Conservation (phyloP, 352 stramenopile genomes). For the Globisporangium radiosum region DNA sequence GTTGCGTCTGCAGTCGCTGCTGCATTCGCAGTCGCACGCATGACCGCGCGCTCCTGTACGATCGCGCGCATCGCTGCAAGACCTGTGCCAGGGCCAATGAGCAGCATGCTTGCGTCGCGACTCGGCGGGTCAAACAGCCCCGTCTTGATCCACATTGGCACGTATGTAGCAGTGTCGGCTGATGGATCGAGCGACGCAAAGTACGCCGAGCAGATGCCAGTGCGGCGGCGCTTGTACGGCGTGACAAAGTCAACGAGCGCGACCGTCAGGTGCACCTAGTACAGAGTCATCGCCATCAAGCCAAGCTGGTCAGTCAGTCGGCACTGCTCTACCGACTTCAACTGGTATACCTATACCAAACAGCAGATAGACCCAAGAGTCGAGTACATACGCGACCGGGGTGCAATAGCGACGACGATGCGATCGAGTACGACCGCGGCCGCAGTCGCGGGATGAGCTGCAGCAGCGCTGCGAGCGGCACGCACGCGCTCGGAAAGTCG, state of each 20-base stretch:
- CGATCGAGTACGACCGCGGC: constrained; percentile 90
- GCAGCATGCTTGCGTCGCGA: constrained; percentile 54
- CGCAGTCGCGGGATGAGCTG: constrained; percentile 81
- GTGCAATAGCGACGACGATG: constrained; percentile 67
- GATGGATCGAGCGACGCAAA: constrained; percentile 45
- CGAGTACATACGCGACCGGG: constrained; percentile 27
- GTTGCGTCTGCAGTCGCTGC: not conserved
- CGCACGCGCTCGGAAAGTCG: constrained; percentile 78
- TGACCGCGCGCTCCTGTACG: constrained; percentile 69
- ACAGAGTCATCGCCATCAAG: not conserved
- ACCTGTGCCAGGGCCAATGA: constrained; percentile 88
- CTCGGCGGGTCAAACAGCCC: constrained; percentile 64
- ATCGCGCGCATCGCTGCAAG: constrained; percentile 89
- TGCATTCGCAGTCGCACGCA: constrained; percentile 21
- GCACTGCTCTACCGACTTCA: too few relatives aligned
- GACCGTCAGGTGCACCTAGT: constrained; percentile 72
- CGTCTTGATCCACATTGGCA: constrained; percentile 86
- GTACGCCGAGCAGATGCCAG: constrained; percentile 81
- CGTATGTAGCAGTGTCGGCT: not conserved
- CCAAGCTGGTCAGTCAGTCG: not conserved
- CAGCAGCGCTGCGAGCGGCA: constrained; percentile 68
- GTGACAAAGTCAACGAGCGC: constrained; percentile 89
- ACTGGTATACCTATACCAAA: too few relatives aligned
- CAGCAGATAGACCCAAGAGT: not conserved
- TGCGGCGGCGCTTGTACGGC: constrained; percentile 80